Conservation (phyloP, 768 basidiomycete species). For the Roridomyces roridus region DNA sequence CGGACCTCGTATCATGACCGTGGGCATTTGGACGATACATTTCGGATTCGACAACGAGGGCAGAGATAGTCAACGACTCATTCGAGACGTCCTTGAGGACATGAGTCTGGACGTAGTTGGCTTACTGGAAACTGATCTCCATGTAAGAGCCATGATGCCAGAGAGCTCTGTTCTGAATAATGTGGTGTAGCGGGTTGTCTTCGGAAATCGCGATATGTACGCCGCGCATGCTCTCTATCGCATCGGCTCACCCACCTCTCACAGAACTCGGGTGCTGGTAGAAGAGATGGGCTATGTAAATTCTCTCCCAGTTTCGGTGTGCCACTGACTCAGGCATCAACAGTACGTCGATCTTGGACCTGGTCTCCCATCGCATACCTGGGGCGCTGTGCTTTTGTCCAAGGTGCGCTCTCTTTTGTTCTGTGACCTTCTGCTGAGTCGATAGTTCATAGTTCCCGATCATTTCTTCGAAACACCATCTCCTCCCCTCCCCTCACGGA, state of each 20-base stretch:
- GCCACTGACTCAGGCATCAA: constrained; percentile 5
- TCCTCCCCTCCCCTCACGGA: constrained; percentile 84
- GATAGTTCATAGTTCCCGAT: constrained; percentile 74
- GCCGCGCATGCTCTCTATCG: constrained; percentile 12
- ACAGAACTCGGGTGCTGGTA: constrained; percentile 74
- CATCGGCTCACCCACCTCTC: constrained; percentile 14
- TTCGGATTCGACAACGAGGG: constrained; percentile 84
- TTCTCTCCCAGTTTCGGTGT: constrained; percentile 11
- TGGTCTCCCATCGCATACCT: constrained; percentile 87
- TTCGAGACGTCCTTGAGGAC: constrained; percentile 64
- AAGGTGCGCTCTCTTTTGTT: constrained; percentile 52
- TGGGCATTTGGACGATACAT: constrained; percentile 92
- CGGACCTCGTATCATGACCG: constrained; percentile 71
- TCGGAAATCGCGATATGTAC: constrained; percentile 86
- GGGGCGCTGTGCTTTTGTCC: constrained; percentile 84
- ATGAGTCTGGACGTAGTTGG: constrained; percentile 89
- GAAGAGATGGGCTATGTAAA: constrained; percentile 85
- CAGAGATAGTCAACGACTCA: constrained; percentile 72
- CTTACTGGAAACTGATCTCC: constrained; percentile 84
- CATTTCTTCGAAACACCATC: constrained; percentile 82
- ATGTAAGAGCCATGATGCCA: constrained; percentile 48
- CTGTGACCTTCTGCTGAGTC: not conserved
- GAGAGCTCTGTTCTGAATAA: not conserved
- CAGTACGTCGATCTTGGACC: constrained; percentile 91
- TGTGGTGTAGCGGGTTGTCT: constrained; percentile 62